Evolutionary conservation across 768 basidiomycete species (phyloP).

Genomic region (Aureoboletus auriporus): DNA sequence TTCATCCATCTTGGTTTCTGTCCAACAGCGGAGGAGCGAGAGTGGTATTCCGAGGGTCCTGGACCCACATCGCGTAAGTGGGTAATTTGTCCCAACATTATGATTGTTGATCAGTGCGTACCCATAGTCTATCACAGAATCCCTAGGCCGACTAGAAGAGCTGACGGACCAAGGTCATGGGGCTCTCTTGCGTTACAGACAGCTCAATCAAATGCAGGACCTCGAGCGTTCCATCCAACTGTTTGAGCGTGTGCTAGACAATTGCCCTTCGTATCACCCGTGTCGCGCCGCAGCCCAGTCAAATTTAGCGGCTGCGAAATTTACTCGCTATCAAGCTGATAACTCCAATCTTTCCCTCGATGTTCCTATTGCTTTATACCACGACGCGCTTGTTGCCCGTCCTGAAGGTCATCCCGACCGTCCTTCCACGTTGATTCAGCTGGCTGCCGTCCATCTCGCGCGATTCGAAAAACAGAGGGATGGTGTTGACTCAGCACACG

Average conservation of each 20-base stretch:
- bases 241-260: neutral
- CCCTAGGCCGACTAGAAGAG: neutral
- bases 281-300: slow-evolving; percentile 1
- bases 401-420: neutral
- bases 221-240: neutral
- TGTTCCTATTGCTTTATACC: neutral
- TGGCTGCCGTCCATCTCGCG: neutral
- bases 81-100: neutral
- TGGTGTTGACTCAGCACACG: neutral
- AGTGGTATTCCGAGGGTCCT: neutral
- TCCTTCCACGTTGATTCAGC: neutral
- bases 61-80: neutral
- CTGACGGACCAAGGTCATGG: neutral
- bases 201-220: neutral
- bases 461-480: neutral
- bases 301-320: neutral
- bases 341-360: neutral
- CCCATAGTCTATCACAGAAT: neutral
- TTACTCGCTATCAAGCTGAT: neutral
- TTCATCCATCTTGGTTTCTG: neutral
- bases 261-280: neutral
- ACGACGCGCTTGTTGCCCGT: neutral
- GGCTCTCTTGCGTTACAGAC: neutral
- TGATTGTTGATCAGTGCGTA: neutral
- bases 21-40: neutral